A percentile compares a stretch with the other conserved stretches of the same genome.
phyloP scores from a whole-genome alignment of 1,284 basidiomycete species.

The Ceratobasidium sp. region DNA sequence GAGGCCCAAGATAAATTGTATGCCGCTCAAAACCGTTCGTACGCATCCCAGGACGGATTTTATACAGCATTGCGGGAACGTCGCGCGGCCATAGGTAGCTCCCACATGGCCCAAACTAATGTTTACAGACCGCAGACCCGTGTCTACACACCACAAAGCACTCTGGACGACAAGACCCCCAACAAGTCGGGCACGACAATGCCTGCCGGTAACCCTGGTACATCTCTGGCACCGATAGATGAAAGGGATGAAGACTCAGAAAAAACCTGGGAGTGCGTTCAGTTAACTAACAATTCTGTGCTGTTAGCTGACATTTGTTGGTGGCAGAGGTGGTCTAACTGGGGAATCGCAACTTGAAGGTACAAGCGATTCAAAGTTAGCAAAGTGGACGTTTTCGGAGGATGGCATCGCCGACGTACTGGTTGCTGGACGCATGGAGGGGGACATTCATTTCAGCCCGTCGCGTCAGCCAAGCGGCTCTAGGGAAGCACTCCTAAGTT shows the following conservation, averaged over 20 bases:
- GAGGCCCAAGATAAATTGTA: not conserved
- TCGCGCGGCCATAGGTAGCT: not conserved
- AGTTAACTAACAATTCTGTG: not conserved
- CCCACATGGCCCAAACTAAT: not conserved
- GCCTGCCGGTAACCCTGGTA: not conserved
- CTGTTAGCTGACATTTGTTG: not conserved
- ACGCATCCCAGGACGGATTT: not conserved
- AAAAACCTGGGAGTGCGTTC: not conserved
- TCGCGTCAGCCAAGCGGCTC: not conserved
- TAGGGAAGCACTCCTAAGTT: not conserved
- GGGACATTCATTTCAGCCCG: not conserved
- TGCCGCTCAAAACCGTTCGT: not conserved
- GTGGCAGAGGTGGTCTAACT: not conserved
- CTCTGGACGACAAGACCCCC: not conserved
- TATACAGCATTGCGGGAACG: not conserved
- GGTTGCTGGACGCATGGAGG: not conserved
- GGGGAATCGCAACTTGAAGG: not conserved
- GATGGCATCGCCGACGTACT: not conserved
- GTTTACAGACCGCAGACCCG: not conserved
- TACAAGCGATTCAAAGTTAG: not conserved
- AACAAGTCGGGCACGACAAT: not conserved
- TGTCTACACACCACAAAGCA: not conserved
- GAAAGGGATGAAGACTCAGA: not conserved
- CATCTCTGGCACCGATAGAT: not conserved
- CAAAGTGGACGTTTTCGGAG: not conserved